These are phyloP conservation scores for Tylopilus subfusipes DNA, from an alignment of 768 basidiomycete genomes.

Conservation along the genomic window DNA sequence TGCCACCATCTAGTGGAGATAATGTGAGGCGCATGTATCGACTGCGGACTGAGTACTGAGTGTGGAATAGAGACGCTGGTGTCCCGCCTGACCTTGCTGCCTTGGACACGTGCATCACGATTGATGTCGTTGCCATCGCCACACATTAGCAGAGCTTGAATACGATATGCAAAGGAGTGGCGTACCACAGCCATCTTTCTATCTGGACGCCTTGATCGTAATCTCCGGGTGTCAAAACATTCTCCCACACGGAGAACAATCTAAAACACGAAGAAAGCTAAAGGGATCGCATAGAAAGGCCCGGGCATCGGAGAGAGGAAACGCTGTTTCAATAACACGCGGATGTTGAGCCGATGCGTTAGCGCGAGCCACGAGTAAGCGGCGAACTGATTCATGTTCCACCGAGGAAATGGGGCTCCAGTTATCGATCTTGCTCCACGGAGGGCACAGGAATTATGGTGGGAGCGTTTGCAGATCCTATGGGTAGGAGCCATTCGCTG, in stretches of 20 bases:
- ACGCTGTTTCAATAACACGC: neutral
- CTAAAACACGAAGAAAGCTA: neutral
- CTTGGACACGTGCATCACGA: neutral
- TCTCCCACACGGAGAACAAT: neutral
- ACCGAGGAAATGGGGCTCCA: neutral
- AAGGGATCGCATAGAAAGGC: conserved; percentile 11
- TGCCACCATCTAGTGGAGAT: neutral
- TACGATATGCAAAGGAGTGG: too few relatives aligned
- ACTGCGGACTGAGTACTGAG: too few relatives aligned
- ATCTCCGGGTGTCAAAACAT: neutral
- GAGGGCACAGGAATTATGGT: neutral
- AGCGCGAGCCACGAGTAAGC: too few relatives aligned
- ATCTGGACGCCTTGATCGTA: neutral
- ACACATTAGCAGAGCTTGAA: neutral
- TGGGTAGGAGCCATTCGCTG: neutral
- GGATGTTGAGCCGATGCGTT: neutral
- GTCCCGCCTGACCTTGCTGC: neutral
- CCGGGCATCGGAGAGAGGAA: neutral
- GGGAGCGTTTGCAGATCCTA: neutral
- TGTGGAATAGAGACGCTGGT: neutral
- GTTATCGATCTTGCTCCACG: neutral
- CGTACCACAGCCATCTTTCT: neutral
- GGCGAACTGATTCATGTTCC: neutral
- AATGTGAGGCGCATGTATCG: neutral
- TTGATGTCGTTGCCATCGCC: neutral